phyloP scores from a whole-genome alignment of 345 rosid species.

The Jatropha curcas region DNA sequence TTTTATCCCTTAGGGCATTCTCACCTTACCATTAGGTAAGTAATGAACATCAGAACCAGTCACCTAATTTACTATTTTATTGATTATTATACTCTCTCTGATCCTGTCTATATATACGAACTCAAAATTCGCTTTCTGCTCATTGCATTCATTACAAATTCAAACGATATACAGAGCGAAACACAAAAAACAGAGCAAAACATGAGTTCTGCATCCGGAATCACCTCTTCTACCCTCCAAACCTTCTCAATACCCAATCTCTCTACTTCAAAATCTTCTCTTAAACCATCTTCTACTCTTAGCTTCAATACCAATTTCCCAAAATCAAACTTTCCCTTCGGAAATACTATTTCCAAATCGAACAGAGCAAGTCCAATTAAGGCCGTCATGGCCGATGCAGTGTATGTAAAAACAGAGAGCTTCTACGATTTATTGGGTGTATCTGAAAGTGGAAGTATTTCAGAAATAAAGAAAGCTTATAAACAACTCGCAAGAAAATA shows the following conservation, averaged over 20 bases:
- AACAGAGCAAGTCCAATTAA: background rate
- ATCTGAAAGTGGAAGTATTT: constrained; percentile 51
- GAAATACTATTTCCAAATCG: background rate
- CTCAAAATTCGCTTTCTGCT: too few relatives aligned
- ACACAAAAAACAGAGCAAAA: too few relatives aligned
- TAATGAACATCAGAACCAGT: too few relatives aligned
- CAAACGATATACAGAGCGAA: too few relatives aligned
- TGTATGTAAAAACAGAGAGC: background rate
- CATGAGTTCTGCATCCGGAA: too few relatives aligned
- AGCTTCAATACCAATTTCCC: background rate
- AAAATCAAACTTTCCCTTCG: background rate
- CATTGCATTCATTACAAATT: too few relatives aligned
- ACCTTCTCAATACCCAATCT: background rate
- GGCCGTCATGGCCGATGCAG: background rate
- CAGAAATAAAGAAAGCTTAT: constrained; percentile 84
- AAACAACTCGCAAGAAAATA: constrained; percentile 77
- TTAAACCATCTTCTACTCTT: background rate
- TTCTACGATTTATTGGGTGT: constrained; percentile 52
- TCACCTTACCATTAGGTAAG: too few relatives aligned
- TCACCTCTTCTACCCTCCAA: background rate
- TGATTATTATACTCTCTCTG: too few relatives aligned
- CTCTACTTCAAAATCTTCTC: background rate
- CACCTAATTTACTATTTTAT: too few relatives aligned
- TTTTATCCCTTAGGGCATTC: too few relatives aligned
- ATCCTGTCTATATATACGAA: too few relatives aligned